Evolutionary conservation across 2,329 filamentous ascomycete species (phyloP).

Genomic region (Colletotrichum simmondsii): DNA sequence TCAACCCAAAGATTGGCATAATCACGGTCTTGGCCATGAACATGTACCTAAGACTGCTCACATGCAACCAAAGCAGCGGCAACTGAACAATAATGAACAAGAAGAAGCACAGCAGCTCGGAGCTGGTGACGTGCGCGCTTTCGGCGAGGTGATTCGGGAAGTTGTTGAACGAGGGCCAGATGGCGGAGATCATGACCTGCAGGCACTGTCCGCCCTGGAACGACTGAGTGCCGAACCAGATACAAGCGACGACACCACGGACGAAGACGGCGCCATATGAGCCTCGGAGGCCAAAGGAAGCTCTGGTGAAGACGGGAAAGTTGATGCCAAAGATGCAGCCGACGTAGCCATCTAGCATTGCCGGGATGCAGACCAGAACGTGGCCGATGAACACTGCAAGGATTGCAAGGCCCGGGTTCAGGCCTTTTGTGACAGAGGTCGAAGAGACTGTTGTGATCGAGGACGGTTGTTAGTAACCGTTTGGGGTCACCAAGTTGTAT

Average conservation of each 20-base stretch:
- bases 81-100: slow-evolving; percentile 42
- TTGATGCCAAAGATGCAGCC: slow-evolving; percentile 43
- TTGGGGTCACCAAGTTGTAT: too few species aligned
- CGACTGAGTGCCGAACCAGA: slow-evolving; percentile 49
- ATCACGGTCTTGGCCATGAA: slow-evolving; percentile 39
- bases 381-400: slow-evolving; percentile 36
- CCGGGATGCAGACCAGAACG: slow-evolving; percentile 33
- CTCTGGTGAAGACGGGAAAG: slow-evolving; percentile 43
- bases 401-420: slow-evolving; percentile 36
- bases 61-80: slow-evolving; percentile 38
- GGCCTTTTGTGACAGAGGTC: slow-evolving; percentile 29
- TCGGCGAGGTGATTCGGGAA: slow-evolving; percentile 53
- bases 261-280: slow-evolving; percentile 45
- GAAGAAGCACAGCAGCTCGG: slow-evolving; percentile 37
- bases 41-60: slow-evolving; percentile 29
- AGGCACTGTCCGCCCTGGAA: slow-evolving; percentile 43
- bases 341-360: slow-evolving; percentile 36
- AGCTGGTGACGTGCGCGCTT: slow-evolving; percentile 46
- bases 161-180: slow-evolving; percentile 52
- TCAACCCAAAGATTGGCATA: slow-evolving; percentile 36
- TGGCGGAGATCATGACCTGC: slow-evolving; percentile 46
- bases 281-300: slow-evolving; percentile 42
- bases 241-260: slow-evolving; percentile 47
- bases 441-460: slow-evolving; percentile 5
- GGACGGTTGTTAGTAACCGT: not conserved